phyloP scores from a whole-genome alignment of 805 yeast species.

The Saturnispora quitensis region DNA sequence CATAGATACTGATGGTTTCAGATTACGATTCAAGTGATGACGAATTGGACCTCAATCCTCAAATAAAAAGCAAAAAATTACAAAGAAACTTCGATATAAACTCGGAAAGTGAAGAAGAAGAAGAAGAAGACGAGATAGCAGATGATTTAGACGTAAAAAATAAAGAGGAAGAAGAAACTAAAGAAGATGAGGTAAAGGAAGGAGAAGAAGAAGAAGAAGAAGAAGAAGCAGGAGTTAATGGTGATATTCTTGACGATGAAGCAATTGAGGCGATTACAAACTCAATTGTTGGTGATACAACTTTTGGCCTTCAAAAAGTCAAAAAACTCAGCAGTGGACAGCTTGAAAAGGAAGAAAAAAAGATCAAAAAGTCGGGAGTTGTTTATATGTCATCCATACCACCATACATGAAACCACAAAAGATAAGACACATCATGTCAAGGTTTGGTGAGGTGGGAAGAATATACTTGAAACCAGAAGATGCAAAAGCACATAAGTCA shows the following conservation, averaged over 20 bases:
- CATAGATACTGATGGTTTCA: background rate
- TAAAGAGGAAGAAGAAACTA: slow-evolving; percentile 10
- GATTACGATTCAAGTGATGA: slow-evolving; percentile 6
- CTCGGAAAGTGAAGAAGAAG: slow-evolving; percentile 9
- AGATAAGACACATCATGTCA: slow-evolving; percentile 68
- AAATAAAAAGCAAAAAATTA: background rate
- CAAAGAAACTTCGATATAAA: slow-evolving; percentile 11
- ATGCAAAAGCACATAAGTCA: slow-evolving; percentile 47
- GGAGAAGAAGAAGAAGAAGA: slow-evolving; percentile 16
- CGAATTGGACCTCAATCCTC: background rate
- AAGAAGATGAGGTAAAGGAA: slow-evolving; percentile 14
- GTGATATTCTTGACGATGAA: slow-evolving; percentile 14
- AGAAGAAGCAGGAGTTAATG: slow-evolving; percentile 14
- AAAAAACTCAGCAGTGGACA: slow-evolving; percentile 50
- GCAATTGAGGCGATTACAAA: slow-evolving; percentile 15
- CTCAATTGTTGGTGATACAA: slow-evolving; percentile 16
- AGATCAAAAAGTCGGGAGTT: slow-evolving; percentile 72
- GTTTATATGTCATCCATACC: slow-evolving; percentile 88
- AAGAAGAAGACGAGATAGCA: slow-evolving; percentile 5
- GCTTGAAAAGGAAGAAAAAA: slow-evolving; percentile 44
- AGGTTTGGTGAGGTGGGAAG: slow-evolving; percentile 87
- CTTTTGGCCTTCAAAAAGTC: slow-evolving; percentile 30
- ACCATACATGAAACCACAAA: slow-evolving; percentile 95
- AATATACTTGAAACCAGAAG: slow-evolving; percentile 81
- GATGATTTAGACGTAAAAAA: slow-evolving; percentile 10